Evolutionary conservation across 148 eudicot species (phyloP), one percentile per base, ranked within the genome.

Genomic region (Tetragonia tetragonoides): DNA sequence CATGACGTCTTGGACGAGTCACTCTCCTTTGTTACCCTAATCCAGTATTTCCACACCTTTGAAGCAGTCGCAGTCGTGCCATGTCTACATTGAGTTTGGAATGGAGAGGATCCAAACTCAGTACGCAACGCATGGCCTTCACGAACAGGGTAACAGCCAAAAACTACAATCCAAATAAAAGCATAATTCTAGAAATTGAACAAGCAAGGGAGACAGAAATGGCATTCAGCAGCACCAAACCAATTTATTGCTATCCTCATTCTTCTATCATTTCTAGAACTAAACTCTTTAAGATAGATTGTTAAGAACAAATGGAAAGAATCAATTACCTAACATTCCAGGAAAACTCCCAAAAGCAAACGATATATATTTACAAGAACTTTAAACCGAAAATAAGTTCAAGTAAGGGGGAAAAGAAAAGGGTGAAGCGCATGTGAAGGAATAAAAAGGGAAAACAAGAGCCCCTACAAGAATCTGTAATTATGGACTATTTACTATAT

Each of bases 281-380:
- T 46, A 74, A 40, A 51, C 34, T 56, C 68, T 38, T 81, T 34
- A 8, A 37, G 28, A 47, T 49, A 15, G 10, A 63, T 70, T 11
- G 66, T 74, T 20, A 46, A 66, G 9, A 70, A 59, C 18, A 61
- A 59, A 82, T 70, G 39, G 39, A 75, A 79, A 71, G 67, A 79
- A 83, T 82, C 75, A 68, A 80, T 71, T 66, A 76, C 75, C 82
- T 82, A 82, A 81, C 74, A 68, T 68, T 82, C 57, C 66, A 77
- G 41, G 71, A 82, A 49, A 75, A 75, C 82, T 79, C 85, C 66
- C 66, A 74, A 68, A 66, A 78, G 68, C 81, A 41, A 53, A 68
- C 24, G 66, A 68, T 59, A 70, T 68, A 83, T 83, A 83, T 83
- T 75, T 83, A 83, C 85, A 83, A 39, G 61, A 79, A 72, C 47